Percentiles rank a stretch among this genome's conserved stretches.
Evolutionary conservation across 441 rosid species (phyloP).

Genomic region (Codiaeum variegatum): DNA sequence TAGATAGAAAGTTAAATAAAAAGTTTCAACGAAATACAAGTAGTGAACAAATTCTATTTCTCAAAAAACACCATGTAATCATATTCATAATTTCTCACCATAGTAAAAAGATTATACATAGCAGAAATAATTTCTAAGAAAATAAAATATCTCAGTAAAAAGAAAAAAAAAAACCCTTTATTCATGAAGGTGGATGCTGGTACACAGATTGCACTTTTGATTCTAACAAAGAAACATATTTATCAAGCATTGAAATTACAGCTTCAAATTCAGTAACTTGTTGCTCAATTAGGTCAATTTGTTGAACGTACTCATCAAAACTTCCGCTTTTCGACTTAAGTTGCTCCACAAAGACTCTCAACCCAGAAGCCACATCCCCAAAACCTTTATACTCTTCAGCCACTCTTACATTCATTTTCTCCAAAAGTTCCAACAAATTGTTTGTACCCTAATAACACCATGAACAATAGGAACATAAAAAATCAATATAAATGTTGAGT

Average conservation of each 20-base stretch:
- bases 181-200: constrained; percentile 22
- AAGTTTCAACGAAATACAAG: no score
- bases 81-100: not conserved
- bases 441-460: constrained; percentile 55
- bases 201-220: constrained; percentile 42
- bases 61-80: no score
- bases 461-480: not conserved
- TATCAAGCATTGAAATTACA: constrained; percentile 73
- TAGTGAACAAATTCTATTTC: no score
- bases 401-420: constrained; percentile 80
- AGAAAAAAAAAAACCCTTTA: not conserved
- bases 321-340: constrained; percentile 57
- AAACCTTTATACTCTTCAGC: constrained; percentile 61
- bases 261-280: constrained; percentile 80
- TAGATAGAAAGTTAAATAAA: no score
- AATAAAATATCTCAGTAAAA: no score
- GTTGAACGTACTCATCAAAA: constrained; percentile 65
- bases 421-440: constrained; percentile 60
- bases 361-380: constrained; percentile 76
- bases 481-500: not conserved
- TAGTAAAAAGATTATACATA: not conserved
- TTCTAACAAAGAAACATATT: constrained; percentile 64
- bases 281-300: constrained; percentile 67
- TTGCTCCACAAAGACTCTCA: constrained; percentile 72
- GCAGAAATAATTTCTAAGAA: not conserved